A percentile compares a stretch with the other conserved stretches of the same genome.
phyloP scores from a whole-genome alignment of 2,329 filamentous ascomycete genomes.

The Penicillium glabrum region DNA sequence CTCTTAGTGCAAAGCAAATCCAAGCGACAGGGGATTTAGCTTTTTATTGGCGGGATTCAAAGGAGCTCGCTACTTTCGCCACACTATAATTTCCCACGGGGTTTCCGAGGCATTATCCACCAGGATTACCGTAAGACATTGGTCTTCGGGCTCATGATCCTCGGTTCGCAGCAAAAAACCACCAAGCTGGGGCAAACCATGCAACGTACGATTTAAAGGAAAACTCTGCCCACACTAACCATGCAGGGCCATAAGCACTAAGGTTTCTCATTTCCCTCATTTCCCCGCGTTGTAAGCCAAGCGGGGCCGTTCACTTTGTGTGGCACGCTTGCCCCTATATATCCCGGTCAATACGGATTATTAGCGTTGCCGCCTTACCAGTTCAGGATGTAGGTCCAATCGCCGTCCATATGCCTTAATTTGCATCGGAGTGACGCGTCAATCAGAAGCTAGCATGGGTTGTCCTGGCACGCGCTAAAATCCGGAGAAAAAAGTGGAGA shows the following conservation, averaged over 20 bases:
- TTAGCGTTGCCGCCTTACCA: not conserved
- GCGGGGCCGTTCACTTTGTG: not conserved
- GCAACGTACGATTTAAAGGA: not conserved
- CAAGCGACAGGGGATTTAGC: not conserved
- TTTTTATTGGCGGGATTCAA: not conserved
- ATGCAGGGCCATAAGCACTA: not conserved
- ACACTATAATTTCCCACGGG: not conserved
- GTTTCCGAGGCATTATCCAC: not conserved
- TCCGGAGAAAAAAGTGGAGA: not conserved
- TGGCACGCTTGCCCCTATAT: not conserved
- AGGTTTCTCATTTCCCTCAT: not conserved
- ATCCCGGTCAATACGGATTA: not conserved
- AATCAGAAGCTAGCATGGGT: not conserved
- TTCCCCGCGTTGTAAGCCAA: slow-evolving; percentile 10
- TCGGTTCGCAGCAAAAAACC: not conserved
- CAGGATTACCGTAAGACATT: not conserved
- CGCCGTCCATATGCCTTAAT: not conserved
- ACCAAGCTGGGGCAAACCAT: not conserved
- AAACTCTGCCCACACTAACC: not conserved
- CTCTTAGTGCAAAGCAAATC: not conserved
- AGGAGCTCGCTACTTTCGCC: not conserved
- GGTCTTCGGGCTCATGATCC: not conserved
- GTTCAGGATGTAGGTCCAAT: not conserved
- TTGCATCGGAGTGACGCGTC: not conserved
- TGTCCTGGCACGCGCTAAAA: not conserved